Conservation (phyloP, 257 asterid species). For the Penstemon eatonii region DNA sequence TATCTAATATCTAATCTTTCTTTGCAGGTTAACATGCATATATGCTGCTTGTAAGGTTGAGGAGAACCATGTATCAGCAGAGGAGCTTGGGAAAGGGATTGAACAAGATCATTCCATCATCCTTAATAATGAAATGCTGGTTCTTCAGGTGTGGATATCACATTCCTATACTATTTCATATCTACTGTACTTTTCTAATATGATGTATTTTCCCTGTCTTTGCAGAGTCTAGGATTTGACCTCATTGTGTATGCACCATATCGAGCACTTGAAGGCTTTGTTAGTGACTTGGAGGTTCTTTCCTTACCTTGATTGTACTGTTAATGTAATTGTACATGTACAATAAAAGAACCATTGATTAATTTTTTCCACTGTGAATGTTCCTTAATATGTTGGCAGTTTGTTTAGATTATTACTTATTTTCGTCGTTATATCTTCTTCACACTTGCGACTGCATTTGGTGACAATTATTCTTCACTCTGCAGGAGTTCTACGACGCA, state of each 20-base stretch:
- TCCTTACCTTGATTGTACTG: constrained; percentile 9
- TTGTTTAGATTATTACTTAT: constrained; percentile 14
- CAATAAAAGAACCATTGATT: neutral
- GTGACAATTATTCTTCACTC: constrained; percentile 26
- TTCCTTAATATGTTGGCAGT: constrained; percentile 9
- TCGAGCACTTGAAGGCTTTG: constrained; percentile 85
- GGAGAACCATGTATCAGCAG: constrained; percentile 98
- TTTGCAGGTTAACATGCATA: constrained; percentile 89
- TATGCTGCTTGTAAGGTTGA: constrained; percentile 97
- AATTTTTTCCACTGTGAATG: neutral
- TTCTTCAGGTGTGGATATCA: constrained; percentile 70
- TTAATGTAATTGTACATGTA: constrained; percentile 20
- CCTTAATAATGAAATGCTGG: constrained; percentile 89
- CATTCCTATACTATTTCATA: constrained; percentile 5
- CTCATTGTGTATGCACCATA: constrained; percentile 95
- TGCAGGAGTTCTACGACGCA: constrained; percentile 67
- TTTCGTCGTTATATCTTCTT: constrained; percentile 1
- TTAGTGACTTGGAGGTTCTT: constrained; percentile 71
- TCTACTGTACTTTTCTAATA: constrained; percentile 18
- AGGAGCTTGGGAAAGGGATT: constrained; percentile 98
- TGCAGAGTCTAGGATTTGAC: constrained; percentile 95
- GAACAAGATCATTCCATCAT: constrained; percentile 90
- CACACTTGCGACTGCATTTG: constrained; percentile 12
- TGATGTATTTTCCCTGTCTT: constrained; percentile 21
- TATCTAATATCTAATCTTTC: constrained; percentile 1